These are phyloP conservation scores for Pascua sp. DNA, from an alignment of 1,284 basidiomycete genomes.

Conservation along the genomic window DNA sequence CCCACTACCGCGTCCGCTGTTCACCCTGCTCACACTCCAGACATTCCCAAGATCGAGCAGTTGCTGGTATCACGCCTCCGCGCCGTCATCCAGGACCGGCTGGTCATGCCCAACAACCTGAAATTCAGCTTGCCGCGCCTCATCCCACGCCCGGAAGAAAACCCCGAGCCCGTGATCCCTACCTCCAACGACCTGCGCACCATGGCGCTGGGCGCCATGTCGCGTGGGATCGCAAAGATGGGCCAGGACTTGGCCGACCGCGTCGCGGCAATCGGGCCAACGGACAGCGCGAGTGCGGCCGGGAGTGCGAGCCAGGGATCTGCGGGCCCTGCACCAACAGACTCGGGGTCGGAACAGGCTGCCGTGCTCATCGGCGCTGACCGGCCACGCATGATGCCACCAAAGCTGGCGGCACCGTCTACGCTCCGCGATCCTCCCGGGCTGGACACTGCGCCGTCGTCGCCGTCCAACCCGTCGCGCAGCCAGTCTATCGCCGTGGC, in stretches of 20 bases:
- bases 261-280: constrained; percentile 8
- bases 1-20: not conserved
- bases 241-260: constrained; percentile 13
- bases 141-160: constrained; percentile 21
- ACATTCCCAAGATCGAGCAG: constrained; percentile 60
- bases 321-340: no score
- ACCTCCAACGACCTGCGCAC: constrained; percentile 11
- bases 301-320: not conserved
- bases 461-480: no score
- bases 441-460: no score
- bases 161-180: constrained; percentile 8
- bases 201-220: constrained; percentile 7
- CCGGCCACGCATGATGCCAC: no score
- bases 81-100: constrained; percentile 52
- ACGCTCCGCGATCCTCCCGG: no score
- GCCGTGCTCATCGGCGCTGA: no score
- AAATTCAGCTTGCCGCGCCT: constrained; percentile 51
- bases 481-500: no score
- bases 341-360: no score
- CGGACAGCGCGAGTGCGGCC: constrained; percentile 9
- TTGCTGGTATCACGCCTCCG: constrained; percentile 54
- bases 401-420: no score
- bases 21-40: constrained; percentile 25
- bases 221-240: constrained; percentile 10
- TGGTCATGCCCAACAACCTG: constrained; percentile 54